Evolutionary conservation across 2,329 filamentous ascomycete species (phyloP).

Genomic region (Colletotrichum spinosum): DNA sequence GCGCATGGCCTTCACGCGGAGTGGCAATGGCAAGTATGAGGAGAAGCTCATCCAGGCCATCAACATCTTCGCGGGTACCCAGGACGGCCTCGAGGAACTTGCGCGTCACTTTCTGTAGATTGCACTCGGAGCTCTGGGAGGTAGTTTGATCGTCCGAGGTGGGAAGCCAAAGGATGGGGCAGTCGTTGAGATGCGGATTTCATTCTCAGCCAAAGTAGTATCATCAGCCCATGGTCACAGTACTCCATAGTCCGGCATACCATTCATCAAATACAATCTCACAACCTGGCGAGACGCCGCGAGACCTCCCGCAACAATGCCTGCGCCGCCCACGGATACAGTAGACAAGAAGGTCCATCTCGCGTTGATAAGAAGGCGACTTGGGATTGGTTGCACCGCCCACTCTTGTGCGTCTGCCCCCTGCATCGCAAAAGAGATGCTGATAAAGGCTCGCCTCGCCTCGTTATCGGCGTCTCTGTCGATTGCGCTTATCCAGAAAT

Average conservation of each 20-base stretch:
- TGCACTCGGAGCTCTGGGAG: background rate
- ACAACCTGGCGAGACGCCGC: background rate
- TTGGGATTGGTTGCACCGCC: slow-evolving; percentile 27
- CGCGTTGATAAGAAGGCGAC: slow-evolving; percentile 23
- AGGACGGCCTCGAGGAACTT: slow-evolving; percentile 60
- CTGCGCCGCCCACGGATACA: background rate
- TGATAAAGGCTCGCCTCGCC: slow-evolving; percentile 15
- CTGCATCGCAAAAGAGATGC: slow-evolving; percentile 5
- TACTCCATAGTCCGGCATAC: too few relatives aligned
- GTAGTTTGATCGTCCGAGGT: too few relatives aligned
- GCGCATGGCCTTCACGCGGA: slow-evolving; percentile 63
- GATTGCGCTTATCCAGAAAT: background rate
- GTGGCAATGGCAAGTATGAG: slow-evolving; percentile 58
- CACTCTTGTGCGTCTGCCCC: slow-evolving; percentile 24
- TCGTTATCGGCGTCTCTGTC: slow-evolving; percentile 15
- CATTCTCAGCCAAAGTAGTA: too few relatives aligned
- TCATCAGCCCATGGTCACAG: too few relatives aligned
- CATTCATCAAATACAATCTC: too few relatives aligned
- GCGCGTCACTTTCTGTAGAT: slow-evolving; percentile 21
- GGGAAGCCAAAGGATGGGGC: too few relatives aligned
- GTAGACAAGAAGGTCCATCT: slow-evolving; percentile 3
- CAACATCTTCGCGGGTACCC: slow-evolving; percentile 68
- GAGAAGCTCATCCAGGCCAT: slow-evolving; percentile 66
- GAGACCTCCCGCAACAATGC: background rate
- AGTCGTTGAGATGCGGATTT: too few relatives aligned